Base-by-base conservation (phyloP, 164 flowering plant species). In the Magnolia sinica region DNA sequence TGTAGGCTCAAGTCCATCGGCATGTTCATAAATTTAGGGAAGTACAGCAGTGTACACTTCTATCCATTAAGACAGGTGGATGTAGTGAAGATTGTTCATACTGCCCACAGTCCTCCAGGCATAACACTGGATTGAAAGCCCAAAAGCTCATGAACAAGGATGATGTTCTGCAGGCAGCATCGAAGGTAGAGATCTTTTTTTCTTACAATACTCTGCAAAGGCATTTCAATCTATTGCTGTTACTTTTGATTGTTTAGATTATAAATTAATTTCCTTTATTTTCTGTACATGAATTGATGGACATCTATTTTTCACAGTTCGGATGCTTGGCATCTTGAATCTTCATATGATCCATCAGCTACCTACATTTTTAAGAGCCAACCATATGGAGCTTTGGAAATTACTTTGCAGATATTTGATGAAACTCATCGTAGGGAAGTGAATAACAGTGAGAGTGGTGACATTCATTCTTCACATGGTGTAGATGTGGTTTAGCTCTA, bases 61-160 rank as follows among this genome's bases (percentile, higher is more conserved):
- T 96, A 27, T 96, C 99, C 8, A 84, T 96, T 61, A 96, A 96
- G 85, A 96, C 99, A 1, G 99, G 99, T 80, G 99, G 99, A 7
- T 94, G 98, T 75, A 91, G 97, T 83, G 98, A 96, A 84, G 99
- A 96, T 87, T 96, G 99, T 83, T 91, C 98, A 0, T 96, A 96
- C 77, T 96, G 99, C 78, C 99, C 99, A 74, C 98, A 96, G 68
- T 96, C 98, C 5, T 96, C 99, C 16, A 86, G 95, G 81, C 94
- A 96, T 70, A 74, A 83, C 78, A 96, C 99, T 66, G 99, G 98
- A 59, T 49, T 96, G 55, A 96, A 94, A 79, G 89, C 91, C 27
- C 96, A 96, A 55, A 94, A 82, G 86, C 92, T 96, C 74, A 91
- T 96, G 98, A 84, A 81, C 76, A 91, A 91, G 83, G 97, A 94